Evolutionary conservation across 805 yeast species (phyloP), one percentile per base, ranked within the genome.

Genomic region (Starmera dryadoides): DNA sequence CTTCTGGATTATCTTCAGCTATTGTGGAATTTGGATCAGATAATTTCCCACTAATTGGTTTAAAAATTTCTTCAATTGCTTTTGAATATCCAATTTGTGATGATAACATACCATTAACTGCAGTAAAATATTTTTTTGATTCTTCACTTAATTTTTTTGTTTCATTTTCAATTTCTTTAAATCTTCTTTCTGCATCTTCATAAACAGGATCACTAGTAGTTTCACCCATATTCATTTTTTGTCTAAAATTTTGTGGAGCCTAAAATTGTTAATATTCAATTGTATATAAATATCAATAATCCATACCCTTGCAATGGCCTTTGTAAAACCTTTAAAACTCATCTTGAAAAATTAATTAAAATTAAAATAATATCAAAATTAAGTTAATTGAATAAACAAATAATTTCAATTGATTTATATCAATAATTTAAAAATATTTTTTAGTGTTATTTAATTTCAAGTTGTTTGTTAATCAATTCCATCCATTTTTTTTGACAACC

Each of bases 1-100:
- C 98, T 38, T 93, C 95, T 4, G 97, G 97, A 56, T 89, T 89
- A 50, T 94, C 97, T 58, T 93, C 98, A 0, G 89, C 89, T 35
- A 78, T 74, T 2, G 86, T 62, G 7, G 93, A 77, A 55, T 81
- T 85, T 7, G 97, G 96, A 59, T 93, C 98, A 14, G 93, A 79
- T 58, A 85, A 69, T 45, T 88, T 79, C 33, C 98, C 98, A 40
- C 93, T 80, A 44, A 93, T 93, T 2, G 98, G 98, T 63, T 91
- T 87, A 67, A 88, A 93, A 43, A 93, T 84, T 57, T 89, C 96
- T 60, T 89, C 97, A 63, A 93, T 87, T 4, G 95, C 91, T 55
- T 82, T 83, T n/a, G 96, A 84, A 60, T 89, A 93, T 43, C 91
- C 97, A 48, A 91, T 82, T 61, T 93, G 98, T 61, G 85, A 93